Evolutionary conservation across 176 grass and related monocot genomes (phyloP), one percentile per base, ranked within the genome.

Genomic region (Poa annua): DNA sequence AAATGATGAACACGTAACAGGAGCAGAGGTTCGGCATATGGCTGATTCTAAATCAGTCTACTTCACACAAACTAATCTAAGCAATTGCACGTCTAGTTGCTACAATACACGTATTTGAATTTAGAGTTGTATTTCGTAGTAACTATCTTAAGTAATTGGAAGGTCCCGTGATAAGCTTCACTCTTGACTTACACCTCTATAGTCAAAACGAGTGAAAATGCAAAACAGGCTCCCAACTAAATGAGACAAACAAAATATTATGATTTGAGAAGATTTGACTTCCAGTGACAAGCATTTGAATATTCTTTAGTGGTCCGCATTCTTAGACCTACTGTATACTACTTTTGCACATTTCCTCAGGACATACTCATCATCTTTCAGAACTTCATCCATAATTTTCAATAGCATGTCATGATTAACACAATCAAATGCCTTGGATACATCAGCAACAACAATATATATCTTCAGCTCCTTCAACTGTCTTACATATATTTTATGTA

Each of bases 381-480:
- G 76, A 80, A 82, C 71, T 36, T 87, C 73, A 34, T 84, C 74
- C 78, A 95, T 80, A 70, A 95, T 89, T 86, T 83, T 76, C 29
- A 89, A 75, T 59, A 98, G 8, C 85, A 81, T 88, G 44, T 98
- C 92, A 57, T 95, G 96, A 22, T 49, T 51, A 77, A 98, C 86
- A 70, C 79, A 98, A 76, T 95, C 90, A 32, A 95, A 98, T 80
- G 96, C 96, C 77, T 95, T 98, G 7, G 76, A 87, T 57, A 95
- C 96, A 91, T 98, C 90, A 85, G 92, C 96, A 83, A 93, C 96
- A 79, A 98, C 90, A 71, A 98, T 88, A 81, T 88, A 98, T 88
- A 93, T 75, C 67, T 93, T 76, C 3, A 60, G 51, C 78, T 84
- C 20, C 53, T 77, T 74, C 54, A 86, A 38, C 48, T 82, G 74